These are phyloP conservation scores for Pyrrhoderma lamaoense DNA, from an alignment of 1,284 basidiomycete genomes.

Conservation along the genomic window DNA sequence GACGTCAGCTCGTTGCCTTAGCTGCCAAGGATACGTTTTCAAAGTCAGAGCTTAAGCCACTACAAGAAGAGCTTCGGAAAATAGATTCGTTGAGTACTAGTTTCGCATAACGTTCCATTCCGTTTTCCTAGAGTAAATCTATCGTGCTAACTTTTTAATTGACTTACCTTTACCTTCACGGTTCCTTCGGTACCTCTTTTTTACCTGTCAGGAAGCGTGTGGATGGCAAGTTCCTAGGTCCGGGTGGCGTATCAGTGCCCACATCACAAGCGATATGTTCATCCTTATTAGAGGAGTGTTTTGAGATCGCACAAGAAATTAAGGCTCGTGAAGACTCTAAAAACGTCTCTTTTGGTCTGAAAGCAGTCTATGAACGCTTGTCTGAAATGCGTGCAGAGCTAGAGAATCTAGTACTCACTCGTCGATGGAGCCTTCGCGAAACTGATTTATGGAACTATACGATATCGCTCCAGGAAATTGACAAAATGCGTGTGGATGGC, in stretches of 20 bases:
- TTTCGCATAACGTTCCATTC: slow-evolving; percentile 26
- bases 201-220: slow-evolving; percentile 66
- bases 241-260: slow-evolving; percentile 81
- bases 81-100: slow-evolving; percentile 82
- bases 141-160: slow-evolving; percentile 18
- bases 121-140: slow-evolving; percentile 25
- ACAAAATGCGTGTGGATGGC: slow-evolving; percentile 93
- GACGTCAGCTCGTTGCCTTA: slow-evolving; percentile 84
- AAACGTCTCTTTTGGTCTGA: slow-evolving; percentile 80
- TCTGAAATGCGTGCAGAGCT: slow-evolving; percentile 80
- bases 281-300: slow-evolving; percentile 92
- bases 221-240: slow-evolving; percentile 93
- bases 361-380: slow-evolving; percentile 93
- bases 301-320: slow-evolving; percentile 95
- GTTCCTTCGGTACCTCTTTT: slow-evolving; percentile 2
- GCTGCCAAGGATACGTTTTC: slow-evolving; percentile 81
- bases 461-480: slow-evolving; percentile 90
- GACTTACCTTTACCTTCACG: neutral
- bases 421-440: slow-evolving; percentile 95
- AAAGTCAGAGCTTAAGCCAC: slow-evolving; percentile 82
- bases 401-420: slow-evolving; percentile 87
- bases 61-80: slow-evolving; percentile 90
- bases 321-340: slow-evolving; percentile 91
- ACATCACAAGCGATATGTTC: slow-evolving; percentile 86
- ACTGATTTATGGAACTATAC: slow-evolving; percentile 96